Base-by-base conservation (phyloP, 148 eudicot genomes). In the Silene conica region DNA sequence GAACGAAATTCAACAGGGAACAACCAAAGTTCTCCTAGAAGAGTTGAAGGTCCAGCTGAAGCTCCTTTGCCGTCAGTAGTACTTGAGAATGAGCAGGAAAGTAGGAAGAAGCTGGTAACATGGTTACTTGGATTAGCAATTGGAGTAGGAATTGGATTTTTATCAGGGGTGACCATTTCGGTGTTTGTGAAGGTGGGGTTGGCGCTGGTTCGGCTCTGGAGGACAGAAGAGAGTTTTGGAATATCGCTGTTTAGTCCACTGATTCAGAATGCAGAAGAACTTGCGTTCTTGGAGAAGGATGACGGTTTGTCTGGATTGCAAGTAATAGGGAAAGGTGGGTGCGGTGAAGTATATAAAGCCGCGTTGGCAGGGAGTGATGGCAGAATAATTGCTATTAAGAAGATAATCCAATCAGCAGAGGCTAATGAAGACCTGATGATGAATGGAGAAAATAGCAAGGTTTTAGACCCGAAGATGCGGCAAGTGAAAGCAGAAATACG, bases 331-430 rank as follows among this genome's bases (percentile, higher is more conserved):
- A 80, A 67, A 69, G 98, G 98, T 26, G 98, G 93, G 1, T 90
- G 98, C 38, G 98, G 96, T 2, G 88, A 85, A 52, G 98, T 93
- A 3, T 93, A 85, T 82, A 90, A 84, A 48, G 86, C 86, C 1
- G 84, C 76, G 20, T 79, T 90, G 67, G 91, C 97, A 0, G 88
- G 83, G 54, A 77, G 79, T 19, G 56, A 85, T 21, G 97, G 92
- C 2, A 93, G 79, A 26, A 70, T 80, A 14, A 87, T 93, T 7
- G 98, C 98, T 1, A 86, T 93, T 31, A 93, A 93, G 88, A 90
- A 87, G 77, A 74, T 89, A 2, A 63, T 76, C 20, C 89, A 82
- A 52, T 85, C 90, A 5, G 59, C 85, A 10, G 80, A 50, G n/a
- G 88, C 86, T 6, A 89, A 85, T 5, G 82, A 75, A 34, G 96